Evolutionary conservation across 495 filamentous ascomycete genomes (phyloP).

Genomic region (Penicillium riverlandense): DNA sequence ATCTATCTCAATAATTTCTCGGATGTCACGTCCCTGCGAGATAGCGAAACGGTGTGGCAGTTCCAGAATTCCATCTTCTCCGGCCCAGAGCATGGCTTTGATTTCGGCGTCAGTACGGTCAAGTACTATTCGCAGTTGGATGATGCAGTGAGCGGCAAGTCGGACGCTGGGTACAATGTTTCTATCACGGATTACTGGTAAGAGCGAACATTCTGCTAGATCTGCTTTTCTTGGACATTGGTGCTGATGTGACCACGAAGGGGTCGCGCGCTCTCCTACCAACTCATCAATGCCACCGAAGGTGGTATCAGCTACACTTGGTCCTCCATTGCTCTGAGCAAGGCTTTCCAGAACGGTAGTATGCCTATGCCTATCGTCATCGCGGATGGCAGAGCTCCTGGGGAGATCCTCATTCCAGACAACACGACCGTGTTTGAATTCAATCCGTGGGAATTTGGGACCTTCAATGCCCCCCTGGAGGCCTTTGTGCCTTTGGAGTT

Average conservation of each 20-base stretch:
- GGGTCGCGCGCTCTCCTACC: constrained; percentile 69
- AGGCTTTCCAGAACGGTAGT: constrained; percentile 60
- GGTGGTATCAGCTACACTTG: constrained; percentile 80
- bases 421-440: constrained; percentile 85
- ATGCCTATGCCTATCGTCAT: constrained; percentile 81
- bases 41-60: constrained; percentile 57
- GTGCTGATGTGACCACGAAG: constrained; percentile 13
- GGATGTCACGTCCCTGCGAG: constrained; percentile 52
- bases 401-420: constrained; percentile 52
- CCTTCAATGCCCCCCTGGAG: constrained; percentile 72
- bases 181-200: constrained; percentile 87
- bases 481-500: constrained; percentile 71
- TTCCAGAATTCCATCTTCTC: constrained; percentile 72
- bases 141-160: constrained; percentile 57
- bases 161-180: constrained; percentile 62
- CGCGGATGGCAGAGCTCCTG: constrained; percentile 64
- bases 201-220: not conserved
- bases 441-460: constrained; percentile 83
- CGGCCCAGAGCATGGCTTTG: constrained; percentile 47
- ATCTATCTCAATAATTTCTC: constrained; percentile 90
- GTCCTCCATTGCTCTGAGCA: constrained; percentile 70
- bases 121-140: constrained; percentile 63
- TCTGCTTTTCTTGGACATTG: constrained; percentile 4
- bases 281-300: constrained; percentile 70
- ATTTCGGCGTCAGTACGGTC: constrained; percentile 43